phyloP scores from a whole-genome alignment of 208 protist species.

The Leptomonas seymouri region DNA sequence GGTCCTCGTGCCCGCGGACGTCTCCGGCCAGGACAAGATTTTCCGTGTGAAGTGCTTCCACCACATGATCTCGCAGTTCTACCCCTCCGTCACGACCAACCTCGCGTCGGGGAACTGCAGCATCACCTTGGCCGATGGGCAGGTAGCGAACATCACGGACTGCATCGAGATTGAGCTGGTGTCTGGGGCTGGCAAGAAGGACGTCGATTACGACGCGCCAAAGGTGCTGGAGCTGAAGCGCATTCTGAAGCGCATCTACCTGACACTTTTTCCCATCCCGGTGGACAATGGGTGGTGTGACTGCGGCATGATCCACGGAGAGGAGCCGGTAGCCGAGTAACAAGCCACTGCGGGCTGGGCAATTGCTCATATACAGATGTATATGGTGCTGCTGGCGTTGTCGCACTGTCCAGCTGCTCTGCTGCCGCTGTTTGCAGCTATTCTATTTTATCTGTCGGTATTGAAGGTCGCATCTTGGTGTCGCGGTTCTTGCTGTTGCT shows the following conservation, averaged over 20 bases:
- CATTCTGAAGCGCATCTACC: constrained; percentile 88
- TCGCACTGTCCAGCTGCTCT: background rate
- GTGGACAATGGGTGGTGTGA: constrained; percentile 91
- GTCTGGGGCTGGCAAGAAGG: constrained; percentile 44
- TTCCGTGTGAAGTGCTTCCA: constrained; percentile 93
- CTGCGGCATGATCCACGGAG: constrained; percentile 86
- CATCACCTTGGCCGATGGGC: constrained; percentile 72
- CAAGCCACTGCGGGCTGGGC: background rate
- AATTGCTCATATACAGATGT: no score
- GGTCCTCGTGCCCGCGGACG: constrained; percentile 77
- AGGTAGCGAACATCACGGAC: constrained; percentile 68
- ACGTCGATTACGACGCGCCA: constrained; percentile 47
- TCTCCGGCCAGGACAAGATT: constrained; percentile 77
- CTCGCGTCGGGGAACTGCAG: constrained; percentile 68
- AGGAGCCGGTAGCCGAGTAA: constrained; percentile 52
- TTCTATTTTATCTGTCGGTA: no score
- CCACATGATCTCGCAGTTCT: constrained; percentile 93
- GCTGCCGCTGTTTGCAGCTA: background rate
- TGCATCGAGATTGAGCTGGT: constrained; percentile 90
- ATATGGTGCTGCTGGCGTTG: background rate
- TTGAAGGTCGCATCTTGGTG: no score
- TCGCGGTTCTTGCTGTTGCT: background rate
- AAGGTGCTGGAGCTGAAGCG: constrained; percentile 77
- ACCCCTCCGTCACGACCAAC: constrained; percentile 77
- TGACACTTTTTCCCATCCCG: constrained; percentile 91